phyloP scores from a whole-genome alignment of 2,329 filamentous ascomycete genomes.

The Dothistroma pini region DNA sequence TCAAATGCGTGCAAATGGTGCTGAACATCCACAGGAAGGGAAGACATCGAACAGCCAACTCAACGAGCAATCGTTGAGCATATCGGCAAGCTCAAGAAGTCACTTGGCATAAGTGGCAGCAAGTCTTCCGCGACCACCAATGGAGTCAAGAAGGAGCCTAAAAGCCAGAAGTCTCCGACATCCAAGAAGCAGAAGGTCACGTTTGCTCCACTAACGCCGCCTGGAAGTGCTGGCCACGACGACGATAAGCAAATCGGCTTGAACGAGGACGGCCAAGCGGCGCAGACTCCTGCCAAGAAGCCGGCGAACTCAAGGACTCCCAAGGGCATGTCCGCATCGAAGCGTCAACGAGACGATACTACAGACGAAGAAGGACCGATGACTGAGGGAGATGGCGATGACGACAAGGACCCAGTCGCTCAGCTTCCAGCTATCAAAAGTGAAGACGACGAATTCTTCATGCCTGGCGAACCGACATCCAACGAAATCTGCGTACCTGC shows the following conservation, averaged over 20 bases:
- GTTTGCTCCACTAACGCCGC: background rate
- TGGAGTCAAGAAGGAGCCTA: background rate
- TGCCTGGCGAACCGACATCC: background rate
- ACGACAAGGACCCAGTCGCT: background rate
- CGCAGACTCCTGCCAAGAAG: background rate
- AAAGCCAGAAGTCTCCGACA: background rate
- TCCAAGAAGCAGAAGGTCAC: background rate
- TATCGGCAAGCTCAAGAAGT: slow-evolving; percentile 9
- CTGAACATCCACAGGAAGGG: background rate
- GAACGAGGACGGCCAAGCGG: background rate
- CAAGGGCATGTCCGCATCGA: background rate
- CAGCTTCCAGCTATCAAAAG: background rate
- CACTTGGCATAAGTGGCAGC: background rate
- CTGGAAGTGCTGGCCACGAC: background rate
- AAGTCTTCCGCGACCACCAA: background rate
- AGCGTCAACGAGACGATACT: background rate
- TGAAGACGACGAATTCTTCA: background rate
- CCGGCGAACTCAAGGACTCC: background rate
- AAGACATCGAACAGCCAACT: background rate
- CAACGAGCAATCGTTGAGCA: slow-evolving; percentile 6
- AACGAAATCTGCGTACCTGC: background rate
- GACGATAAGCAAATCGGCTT: background rate
- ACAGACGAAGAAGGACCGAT: background rate
- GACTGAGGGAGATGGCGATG: background rate
- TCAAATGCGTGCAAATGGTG: background rate